Evolutionary conservation across 2,329 filamentous ascomycete genomes (phyloP).

Genomic region (Pyrenophora tritici-repentis): DNA sequence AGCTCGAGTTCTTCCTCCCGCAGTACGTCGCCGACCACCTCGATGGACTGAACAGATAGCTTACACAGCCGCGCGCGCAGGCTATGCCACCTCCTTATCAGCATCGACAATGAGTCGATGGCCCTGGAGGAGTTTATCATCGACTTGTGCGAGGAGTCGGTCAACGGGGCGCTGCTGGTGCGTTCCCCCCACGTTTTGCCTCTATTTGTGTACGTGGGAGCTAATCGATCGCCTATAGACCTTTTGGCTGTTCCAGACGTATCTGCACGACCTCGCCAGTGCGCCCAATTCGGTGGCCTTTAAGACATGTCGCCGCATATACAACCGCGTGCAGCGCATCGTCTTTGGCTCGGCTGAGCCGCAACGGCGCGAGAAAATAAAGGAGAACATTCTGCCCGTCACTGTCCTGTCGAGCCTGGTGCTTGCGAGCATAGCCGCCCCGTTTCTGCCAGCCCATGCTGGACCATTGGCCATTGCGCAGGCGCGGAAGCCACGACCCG

Average conservation of each 20-base stretch:
- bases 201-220: conserved; percentile 20
- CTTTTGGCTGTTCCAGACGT: conserved; percentile 89
- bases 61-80: conserved; percentile 32
- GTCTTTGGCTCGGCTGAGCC: conserved; percentile 78
- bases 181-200: conserved; percentile 43
- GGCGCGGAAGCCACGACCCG: conserved; percentile 72
- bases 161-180: conserved; percentile 81
- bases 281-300: conserved; percentile 78
- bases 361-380: conserved; percentile 73
- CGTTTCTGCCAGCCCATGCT: conserved; percentile 75
- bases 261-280: conserved; percentile 77
- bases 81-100: conserved; percentile 85
- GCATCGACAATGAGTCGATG: conserved; percentile 90
- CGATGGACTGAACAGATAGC: conserved; percentile 48
- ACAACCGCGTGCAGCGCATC: conserved; percentile 87
- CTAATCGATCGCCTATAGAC: conserved; percentile 61
- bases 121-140: conserved; percentile 85
- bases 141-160: conserved; percentile 84
- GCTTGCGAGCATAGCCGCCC: conserved; percentile 74
- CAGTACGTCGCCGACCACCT: conserved; percentile 47
- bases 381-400: conserved; percentile 79
- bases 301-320: conserved; percentile 80
- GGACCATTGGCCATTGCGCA: conserved; percentile 82
- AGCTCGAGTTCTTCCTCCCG: conserved; percentile 90
- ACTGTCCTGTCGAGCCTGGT: conserved; percentile 82